phyloP scores from a whole-genome alignment of 352 stramenopile genomes.

The Phytophthora pisi region DNA sequence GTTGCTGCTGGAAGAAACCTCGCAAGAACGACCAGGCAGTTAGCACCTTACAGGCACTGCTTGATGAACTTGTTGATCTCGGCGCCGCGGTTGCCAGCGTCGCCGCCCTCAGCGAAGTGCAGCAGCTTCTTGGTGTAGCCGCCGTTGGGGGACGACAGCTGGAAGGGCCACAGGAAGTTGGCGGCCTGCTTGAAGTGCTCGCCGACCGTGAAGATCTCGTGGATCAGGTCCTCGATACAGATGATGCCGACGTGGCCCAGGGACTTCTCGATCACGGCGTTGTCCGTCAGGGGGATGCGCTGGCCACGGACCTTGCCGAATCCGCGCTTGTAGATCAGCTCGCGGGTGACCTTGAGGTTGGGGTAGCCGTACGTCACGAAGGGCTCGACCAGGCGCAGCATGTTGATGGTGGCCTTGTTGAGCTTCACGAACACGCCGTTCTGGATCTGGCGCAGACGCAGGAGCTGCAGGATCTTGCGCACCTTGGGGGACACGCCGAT shows the following conservation, averaged over 20 bases:
- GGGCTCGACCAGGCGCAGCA: slow-evolving; percentile 98
- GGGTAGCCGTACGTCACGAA: slow-evolving; percentile 99
- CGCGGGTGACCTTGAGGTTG: slow-evolving; percentile 96
- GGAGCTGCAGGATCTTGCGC: slow-evolving; percentile 99
- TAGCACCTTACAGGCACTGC: slow-evolving; percentile 89
- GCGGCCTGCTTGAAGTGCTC: slow-evolving; percentile 99
- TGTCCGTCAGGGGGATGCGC: slow-evolving; percentile 97
- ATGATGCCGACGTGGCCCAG: slow-evolving; percentile 96
- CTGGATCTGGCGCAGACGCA: slow-evolving; percentile 99
- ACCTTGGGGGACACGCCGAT: slow-evolving; percentile 93
- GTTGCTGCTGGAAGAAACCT: slow-evolving; percentile 16
- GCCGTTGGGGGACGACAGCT: slow-evolving; percentile 97
- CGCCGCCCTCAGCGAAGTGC: slow-evolving; percentile 94
- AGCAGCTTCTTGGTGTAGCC: slow-evolving; percentile 95
- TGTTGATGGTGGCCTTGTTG: slow-evolving; percentile 99
- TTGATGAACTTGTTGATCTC: slow-evolving; percentile 97
- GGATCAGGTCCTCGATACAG: slow-evolving; percentile 99
- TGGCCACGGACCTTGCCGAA: slow-evolving; percentile 99
- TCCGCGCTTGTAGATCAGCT: slow-evolving; percentile 99
- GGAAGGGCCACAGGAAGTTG: slow-evolving; percentile 99
- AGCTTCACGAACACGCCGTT: slow-evolving; percentile 99
- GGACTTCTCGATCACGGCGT: slow-evolving; percentile 96
- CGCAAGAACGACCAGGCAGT: slow-evolving; percentile 11
- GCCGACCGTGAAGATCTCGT: slow-evolving; percentile 99
- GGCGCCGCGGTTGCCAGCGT: slow-evolving; percentile 92